Base-by-base conservation (phyloP, 2,329 filamentous ascomycete genomes). In the Ophiostoma triangulosporum region DNA sequence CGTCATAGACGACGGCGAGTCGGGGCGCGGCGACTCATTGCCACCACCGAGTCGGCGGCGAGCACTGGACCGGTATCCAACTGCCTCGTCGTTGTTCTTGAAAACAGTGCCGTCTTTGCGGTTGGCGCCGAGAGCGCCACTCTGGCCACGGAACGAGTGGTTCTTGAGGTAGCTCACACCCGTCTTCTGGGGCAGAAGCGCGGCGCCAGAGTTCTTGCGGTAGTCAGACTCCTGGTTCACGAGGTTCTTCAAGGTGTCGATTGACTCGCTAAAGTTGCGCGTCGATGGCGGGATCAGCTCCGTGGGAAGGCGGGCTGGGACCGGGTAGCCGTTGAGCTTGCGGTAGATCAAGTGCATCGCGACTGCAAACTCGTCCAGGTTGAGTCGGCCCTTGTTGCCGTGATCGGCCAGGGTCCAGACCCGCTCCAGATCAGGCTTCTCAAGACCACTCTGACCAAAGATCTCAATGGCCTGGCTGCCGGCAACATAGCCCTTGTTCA, bases 281-380 rank as follows among this genome's bases (percentile, higher is more conserved):
- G 91, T 95, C 1, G 93, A 97, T 1, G 93, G 93, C 22, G 93
- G 93, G 6, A 97, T 83, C 56, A 98, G 79, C 72, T 98, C 93
- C 0, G 93, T 81, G 8, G 93, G 93, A 11, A 98, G 76, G 45
- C 84, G 83, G 62, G 83, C 86, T 15, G 93, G 93, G 31, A 97
- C 76, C 1, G 91, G 90, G 64, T 97, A 97, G 33, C 91, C 91
- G 63, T 98, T 97, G 52, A 98, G 77, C 66, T 94, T 95, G 62
- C 93, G 80, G 71, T 98, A 98, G 62, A 98, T 98, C 69, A 98
- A 73, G 76, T 98, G 93, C 93, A 98, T 98, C 9, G 90, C 89
- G 51, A 98, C 91, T 8, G 93, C 90, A 64, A 98, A 98, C 64
- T 98, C 93, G 65, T 98, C 93, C 63, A 97, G 80, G 62, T 98